These are phyloP conservation scores for Orobanche coerulescens DNA, from an alignment of 257 asterid genomes.

Conservation along the genomic window DNA sequence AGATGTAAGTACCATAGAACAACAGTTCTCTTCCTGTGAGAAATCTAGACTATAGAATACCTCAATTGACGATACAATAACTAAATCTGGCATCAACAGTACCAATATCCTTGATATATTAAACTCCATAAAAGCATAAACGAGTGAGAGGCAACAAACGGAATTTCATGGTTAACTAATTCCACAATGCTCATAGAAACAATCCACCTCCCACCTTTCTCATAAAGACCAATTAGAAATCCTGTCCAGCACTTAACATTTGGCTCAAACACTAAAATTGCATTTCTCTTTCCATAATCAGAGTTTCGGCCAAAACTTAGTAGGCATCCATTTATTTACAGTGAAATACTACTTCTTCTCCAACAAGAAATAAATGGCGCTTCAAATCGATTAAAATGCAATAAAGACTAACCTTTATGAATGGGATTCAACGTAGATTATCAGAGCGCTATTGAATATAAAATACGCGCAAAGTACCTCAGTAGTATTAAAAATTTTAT, in stretches of 20 bases:
- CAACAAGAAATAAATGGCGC: neutral
- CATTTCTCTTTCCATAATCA: conserved; percentile 1
- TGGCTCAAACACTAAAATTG: neutral
- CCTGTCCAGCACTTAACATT: neutral
- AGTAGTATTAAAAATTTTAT: no score
- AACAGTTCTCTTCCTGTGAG: neutral
- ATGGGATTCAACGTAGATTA: conserved; percentile 2
- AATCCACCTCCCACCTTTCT: neutral
- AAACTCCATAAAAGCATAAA: neutral
- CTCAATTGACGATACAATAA: neutral
- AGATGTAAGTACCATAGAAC: neutral
- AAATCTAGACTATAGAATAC: neutral
- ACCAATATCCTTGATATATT: neutral
- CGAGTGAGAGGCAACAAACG: neutral
- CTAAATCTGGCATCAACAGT: neutral
- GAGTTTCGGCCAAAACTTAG: conserved; percentile 1
- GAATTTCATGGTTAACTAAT: neutral
- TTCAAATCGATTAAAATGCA: conserved; percentile 8
- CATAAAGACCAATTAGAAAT: no score
- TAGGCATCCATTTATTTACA: neutral
- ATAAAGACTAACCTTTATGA: conserved; percentile 6
- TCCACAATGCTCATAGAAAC: neutral
- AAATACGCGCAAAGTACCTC: no score
- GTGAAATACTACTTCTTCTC: neutral
- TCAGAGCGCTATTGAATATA: conserved; percentile 7